phyloP scores from a whole-genome alignment of 208 protist species.

The Acanthamoeba quina region DNA sequence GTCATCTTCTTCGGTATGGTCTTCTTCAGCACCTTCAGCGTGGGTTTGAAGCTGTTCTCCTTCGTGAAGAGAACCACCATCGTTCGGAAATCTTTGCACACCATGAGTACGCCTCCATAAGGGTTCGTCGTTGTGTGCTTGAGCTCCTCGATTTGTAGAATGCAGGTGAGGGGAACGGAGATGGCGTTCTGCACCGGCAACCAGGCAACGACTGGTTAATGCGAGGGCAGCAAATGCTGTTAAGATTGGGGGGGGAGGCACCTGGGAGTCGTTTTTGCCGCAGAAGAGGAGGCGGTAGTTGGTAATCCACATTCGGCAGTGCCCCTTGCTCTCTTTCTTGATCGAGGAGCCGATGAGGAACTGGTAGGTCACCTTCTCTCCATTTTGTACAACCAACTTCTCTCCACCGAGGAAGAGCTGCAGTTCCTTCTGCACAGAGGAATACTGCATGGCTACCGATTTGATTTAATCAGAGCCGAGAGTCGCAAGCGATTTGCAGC shows the following conservation, averaged over 20 bases:
- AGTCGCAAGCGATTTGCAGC: too few species aligned
- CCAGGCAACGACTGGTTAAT: too few species aligned
- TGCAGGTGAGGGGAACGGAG: constrained; percentile 8
- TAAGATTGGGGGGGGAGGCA: not conserved
- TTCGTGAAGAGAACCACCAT: constrained; percentile 35
- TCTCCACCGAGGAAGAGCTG: constrained; percentile 36
- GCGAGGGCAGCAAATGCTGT: not conserved
- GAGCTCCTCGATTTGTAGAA: constrained; percentile 24
- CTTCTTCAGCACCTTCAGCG: not conserved
- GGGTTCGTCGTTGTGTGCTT: constrained; percentile 33
- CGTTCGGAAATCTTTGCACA: constrained; percentile 35
- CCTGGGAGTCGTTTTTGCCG: constrained; percentile 21
- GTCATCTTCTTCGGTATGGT: constrained; percentile 10
- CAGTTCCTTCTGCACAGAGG: constrained; percentile 21
- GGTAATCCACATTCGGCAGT: constrained; percentile 40
- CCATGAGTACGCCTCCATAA: constrained; percentile 15
- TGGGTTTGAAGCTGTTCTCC: constrained; percentile 30
- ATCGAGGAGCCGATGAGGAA: constrained; percentile 35
- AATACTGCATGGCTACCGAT: constrained; percentile 19
- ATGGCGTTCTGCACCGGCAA: not conserved
- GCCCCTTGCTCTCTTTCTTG: constrained; percentile 13
- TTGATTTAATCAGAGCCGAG: too few species aligned
- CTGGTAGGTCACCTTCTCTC: constrained; percentile 39
- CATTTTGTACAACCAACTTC: constrained; percentile 35
- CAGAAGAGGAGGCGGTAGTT: constrained; percentile 53